phyloP scores from a whole-genome alignment of 352 stramenopile genomes.

The Phytophthora capsici region DNA sequence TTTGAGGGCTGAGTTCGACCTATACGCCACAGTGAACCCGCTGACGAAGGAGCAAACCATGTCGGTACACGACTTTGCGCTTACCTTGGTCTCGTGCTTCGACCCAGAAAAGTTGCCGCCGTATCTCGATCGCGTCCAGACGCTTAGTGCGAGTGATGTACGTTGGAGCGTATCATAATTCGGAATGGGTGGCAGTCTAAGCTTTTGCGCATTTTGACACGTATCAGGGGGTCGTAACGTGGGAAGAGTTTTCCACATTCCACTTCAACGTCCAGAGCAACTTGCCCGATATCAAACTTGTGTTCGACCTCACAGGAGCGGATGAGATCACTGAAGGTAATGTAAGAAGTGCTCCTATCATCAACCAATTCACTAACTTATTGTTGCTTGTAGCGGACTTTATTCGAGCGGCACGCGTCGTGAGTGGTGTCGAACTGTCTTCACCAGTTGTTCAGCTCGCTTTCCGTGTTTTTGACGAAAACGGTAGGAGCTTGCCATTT shows the following conservation, averaged over 20 bases:
- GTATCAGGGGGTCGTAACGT: conserved; percentile 60
- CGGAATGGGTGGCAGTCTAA: background rate
- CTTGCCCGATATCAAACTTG: conserved; percentile 74
- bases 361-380: background rate
- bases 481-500: conserved; percentile 39
- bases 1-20: conserved; percentile 72
- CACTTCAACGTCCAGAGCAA: conserved; percentile 79
- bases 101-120: conserved; percentile 67
- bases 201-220: background rate
- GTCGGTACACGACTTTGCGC: conserved; percentile 80
- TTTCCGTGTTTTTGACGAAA: conserved; percentile 78
- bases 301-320: conserved; percentile 66
- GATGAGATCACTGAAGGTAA: conserved; percentile 76
- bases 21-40: conserved; percentile 62
- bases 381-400: conserved; percentile 53
- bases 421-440: conserved; percentile 70
- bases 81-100: conserved; percentile 78
- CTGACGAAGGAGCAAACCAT: conserved; percentile 52
- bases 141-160: conserved; percentile 67
- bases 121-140: conserved; percentile 67
- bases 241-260: conserved; percentile 78
- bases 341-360: too few relatives aligned
- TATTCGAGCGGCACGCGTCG: conserved; percentile 66
- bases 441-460: conserved; percentile 75
- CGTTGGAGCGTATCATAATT: background rate